These are phyloP conservation scores for Tetrahymena borealis DNA, from an alignment of 73 alveolate genomes.

Conservation along the genomic window DNA sequence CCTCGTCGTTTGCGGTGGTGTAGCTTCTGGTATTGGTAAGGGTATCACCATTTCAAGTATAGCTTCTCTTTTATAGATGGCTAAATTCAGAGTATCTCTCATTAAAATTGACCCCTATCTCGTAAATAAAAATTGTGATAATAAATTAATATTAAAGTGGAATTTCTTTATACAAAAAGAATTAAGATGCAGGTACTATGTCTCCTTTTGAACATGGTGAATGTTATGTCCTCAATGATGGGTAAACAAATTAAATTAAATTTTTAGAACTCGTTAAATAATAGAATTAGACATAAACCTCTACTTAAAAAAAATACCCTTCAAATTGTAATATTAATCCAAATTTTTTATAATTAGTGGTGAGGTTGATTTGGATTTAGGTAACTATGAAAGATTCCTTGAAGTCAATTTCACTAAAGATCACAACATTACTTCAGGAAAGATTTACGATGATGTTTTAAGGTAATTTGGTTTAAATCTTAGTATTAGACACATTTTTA, in stretches of 20 bases:
- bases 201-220: slow-evolving; percentile 75
- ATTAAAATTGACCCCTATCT: slow-evolving; percentile 70
- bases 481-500: background rate
- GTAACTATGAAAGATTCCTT: slow-evolving; percentile 63
- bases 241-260: background rate
- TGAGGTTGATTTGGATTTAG: slow-evolving; percentile 66
- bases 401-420: slow-evolving; percentile 34
- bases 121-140: background rate
- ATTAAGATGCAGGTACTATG: slow-evolving; percentile 78
- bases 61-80: slow-evolving; percentile 49
- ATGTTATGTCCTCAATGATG: slow-evolving; percentile 61
- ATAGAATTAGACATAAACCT: too few species aligned
- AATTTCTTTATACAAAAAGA: background rate
- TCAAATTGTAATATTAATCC: background rate
- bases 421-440: slow-evolving; percentile 62
- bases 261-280: background rate
- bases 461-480: background rate
- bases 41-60: slow-evolving; percentile 47
- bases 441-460: slow-evolving; percentile 29
- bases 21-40: slow-evolving; percentile 63
- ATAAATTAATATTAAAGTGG: background rate
- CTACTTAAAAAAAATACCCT: too few species aligned
- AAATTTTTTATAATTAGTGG: slow-evolving; percentile 9
- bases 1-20: slow-evolving; percentile 56
- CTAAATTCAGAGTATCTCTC: slow-evolving; percentile 45